Evolutionary conservation across 257 asterid species (phyloP).

Genomic region (Solanum pennellii): DNA sequence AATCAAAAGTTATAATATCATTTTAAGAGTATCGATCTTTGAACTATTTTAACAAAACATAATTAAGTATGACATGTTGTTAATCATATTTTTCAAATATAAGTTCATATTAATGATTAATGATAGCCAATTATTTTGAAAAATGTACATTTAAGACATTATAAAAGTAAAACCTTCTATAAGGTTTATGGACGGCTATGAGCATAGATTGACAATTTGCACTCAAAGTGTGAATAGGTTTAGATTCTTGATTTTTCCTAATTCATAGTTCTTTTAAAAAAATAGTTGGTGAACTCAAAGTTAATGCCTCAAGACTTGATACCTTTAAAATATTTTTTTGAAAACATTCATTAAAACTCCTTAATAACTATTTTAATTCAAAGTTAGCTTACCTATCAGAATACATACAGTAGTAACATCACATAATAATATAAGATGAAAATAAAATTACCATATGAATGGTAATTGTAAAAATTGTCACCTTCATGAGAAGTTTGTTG

Average conservation of each 20-base stretch:
- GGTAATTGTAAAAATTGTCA: neutral
- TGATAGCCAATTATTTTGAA: neutral
- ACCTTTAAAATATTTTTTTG: neutral
- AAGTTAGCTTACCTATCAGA: neutral
- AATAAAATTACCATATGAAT: neutral
- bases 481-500: neutral
- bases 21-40: neutral
- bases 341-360: neutral
- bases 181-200: neutral
- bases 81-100: neutral
- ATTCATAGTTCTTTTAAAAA: neutral
- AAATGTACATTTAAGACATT: neutral
- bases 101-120: neutral
- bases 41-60: neutral
- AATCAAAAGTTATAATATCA: neutral
- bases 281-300: neutral
- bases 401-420: no score
- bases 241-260: neutral
- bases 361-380: neutral
- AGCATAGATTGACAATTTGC: neutral
- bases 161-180: neutral
- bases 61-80: neutral
- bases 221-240: neutral
- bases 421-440: no score
- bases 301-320: neutral